These are phyloP conservation scores for Candida sonorensis DNA, from an alignment of 805 yeast genomes.

Conservation along the genomic window DNA sequence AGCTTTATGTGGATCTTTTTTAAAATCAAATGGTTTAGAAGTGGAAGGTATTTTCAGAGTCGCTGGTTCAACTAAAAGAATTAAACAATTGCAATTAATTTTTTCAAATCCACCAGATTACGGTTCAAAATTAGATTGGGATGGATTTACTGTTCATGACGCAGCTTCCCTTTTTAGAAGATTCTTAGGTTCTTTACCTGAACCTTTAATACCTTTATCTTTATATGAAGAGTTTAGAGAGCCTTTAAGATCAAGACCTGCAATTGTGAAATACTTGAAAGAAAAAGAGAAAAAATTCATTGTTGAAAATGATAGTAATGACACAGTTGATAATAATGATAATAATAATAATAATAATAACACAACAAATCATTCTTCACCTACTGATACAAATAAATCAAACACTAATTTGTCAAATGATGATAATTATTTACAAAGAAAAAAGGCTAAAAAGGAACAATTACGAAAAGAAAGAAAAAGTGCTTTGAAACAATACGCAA, in stretches of 20 bases:
- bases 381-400: too few species aligned
- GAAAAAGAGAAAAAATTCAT: conserved; percentile 33
- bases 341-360: neutral
- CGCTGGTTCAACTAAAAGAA: conserved; percentile 84
- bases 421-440: too few species aligned
- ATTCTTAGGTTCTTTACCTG: conserved; percentile 80
- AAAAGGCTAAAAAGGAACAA: conserved; percentile 45
- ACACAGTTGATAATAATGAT: neutral
- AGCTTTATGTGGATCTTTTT: conserved; percentile 88
- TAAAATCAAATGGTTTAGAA: conserved; percentile 70
- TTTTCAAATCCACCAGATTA: conserved; percentile 86
- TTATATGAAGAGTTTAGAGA: conserved; percentile 72
- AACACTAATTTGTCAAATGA: too few species aligned
- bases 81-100: conserved; percentile 74
- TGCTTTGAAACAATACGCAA: conserved; percentile 67
- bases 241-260: conserved; percentile 61
- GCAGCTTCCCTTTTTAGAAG: conserved; percentile 89
- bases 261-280: conserved; percentile 59
- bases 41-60: conserved; percentile 91
- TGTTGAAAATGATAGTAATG: conserved; percentile 6
- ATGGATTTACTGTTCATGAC: conserved; percentile 91
- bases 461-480: conserved; percentile 58
- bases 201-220: conserved; percentile 79
- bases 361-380: too few species aligned
- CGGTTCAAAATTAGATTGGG: conserved; percentile 87